Evolutionary conservation across 2,329 filamentous ascomycete genomes (phyloP).

Genomic region (Talaromyces marneffei): DNA sequence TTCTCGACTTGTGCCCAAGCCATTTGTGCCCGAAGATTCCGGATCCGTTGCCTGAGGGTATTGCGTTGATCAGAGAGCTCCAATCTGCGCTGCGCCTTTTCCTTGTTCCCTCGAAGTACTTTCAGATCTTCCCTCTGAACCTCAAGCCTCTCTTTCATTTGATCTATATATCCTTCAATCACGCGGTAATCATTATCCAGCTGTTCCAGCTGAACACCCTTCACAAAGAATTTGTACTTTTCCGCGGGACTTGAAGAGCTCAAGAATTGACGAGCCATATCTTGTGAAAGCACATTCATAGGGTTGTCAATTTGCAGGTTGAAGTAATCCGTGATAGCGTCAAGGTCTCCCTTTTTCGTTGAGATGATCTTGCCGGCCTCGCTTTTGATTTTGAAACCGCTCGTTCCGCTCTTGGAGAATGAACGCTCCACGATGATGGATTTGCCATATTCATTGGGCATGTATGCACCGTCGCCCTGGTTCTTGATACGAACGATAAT

Average conservation of each 20-base stretch:
- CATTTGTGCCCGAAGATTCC: constrained; percentile 58
- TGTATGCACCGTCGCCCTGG: constrained; percentile 74
- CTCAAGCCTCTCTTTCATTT: constrained; percentile 59
- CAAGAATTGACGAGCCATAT: constrained; percentile 88
- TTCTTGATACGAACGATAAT: constrained; percentile 89
- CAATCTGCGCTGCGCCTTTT: constrained; percentile 60
- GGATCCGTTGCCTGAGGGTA: constrained; percentile 56
- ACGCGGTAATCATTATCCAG: constrained; percentile 86
- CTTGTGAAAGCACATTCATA: constrained; percentile 90
- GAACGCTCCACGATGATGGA: constrained; percentile 87
- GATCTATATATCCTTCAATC: constrained; percentile 71
- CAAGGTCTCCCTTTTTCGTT: constrained; percentile 76
- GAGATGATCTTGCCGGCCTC: constrained; percentile 65
- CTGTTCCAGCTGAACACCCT: constrained; percentile 87
- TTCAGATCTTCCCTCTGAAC: constrained; percentile 59
- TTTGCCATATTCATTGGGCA: constrained; percentile 73
- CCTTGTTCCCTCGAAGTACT: constrained; percentile 51
- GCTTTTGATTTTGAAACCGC: constrained; percentile 82
- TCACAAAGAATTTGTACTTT: constrained; percentile 96
- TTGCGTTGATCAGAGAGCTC: constrained; percentile 62
- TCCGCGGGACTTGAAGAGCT: constrained; percentile 73
- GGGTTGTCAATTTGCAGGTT: constrained; percentile 94
- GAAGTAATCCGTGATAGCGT: constrained; percentile 90
- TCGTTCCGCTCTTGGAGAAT: constrained; percentile 68
- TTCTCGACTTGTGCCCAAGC: constrained; percentile 85